These are phyloP conservation scores for Fusarium albidum DNA, from an alignment of 2,329 filamentous ascomycete species.

Conservation along the genomic window DNA sequence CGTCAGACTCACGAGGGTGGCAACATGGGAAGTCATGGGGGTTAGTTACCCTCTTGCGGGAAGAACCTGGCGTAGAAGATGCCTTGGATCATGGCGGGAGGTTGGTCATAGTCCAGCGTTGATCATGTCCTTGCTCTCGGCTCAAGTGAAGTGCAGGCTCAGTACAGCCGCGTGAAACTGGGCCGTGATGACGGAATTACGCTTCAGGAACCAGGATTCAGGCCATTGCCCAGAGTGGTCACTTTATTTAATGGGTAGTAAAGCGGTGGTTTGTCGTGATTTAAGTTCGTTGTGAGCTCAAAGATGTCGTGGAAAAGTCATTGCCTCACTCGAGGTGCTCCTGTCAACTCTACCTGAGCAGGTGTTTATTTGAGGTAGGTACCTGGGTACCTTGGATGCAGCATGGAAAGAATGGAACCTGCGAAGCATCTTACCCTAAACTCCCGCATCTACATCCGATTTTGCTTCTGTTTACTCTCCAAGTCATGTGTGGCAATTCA, in stretches of 20 bases:
- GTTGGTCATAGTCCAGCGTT: constrained; percentile 23
- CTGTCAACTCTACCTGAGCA: neutral
- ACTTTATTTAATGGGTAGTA: no score
- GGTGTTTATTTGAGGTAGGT: neutral
- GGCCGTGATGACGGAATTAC: neutral
- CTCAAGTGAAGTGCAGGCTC: neutral
- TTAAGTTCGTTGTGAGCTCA: neutral
- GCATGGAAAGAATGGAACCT: no score
- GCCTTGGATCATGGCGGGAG: constrained; percentile 68
- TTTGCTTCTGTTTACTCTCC: no score
- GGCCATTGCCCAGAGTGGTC: neutral
- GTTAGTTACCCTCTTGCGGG: constrained; percentile 64
- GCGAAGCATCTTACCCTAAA: constrained; percentile 22
- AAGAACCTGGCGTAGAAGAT: constrained; percentile 77
- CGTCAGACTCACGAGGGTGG: neutral
- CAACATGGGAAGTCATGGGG: neutral
- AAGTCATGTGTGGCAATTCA: neutral
- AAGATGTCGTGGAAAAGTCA: neutral
- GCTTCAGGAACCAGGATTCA: neutral
- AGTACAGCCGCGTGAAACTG: neutral
- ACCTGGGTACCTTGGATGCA: no score
- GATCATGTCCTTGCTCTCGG: constrained; percentile 3
- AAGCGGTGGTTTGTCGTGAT: neutral
- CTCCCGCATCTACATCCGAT: no score
- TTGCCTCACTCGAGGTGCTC: neutral